A percentile compares a stretch with the other conserved stretches of the same genome.
phyloP scores from a whole-genome alignment of 176 grass and related monocot species.

The Oryza australiensis region DNA sequence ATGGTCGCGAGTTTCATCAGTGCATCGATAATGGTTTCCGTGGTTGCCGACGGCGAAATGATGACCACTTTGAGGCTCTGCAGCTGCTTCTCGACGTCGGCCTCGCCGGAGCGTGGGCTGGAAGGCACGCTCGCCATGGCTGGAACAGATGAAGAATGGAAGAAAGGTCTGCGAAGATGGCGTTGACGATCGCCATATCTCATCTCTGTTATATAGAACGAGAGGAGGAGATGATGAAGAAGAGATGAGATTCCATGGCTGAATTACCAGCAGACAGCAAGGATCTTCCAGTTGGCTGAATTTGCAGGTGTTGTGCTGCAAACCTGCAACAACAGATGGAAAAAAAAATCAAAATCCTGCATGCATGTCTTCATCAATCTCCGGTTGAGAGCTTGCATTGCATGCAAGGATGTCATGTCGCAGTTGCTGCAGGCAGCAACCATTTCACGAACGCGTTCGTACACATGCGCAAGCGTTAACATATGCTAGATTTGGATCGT shows the following conservation, averaged over 20 bases:
- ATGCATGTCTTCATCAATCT: neutral
- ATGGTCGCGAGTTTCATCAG: constrained; percentile 1
- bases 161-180: neutral
- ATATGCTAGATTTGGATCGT: too few species aligned
- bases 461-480: too few species aligned
- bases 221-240: neutral
- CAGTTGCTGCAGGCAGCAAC: too few species aligned
- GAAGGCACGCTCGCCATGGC: constrained; percentile 40
- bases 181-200: neutral
- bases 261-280: constrained; percentile 8
- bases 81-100: constrained; percentile 18
- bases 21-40: neutral
- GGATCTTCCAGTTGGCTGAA: neutral
- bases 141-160: neutral
- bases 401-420: neutral
- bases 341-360: neutral
- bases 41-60: neutral
- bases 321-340: neutral
- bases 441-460: too few species aligned
- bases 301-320: too few species aligned
- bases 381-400: neutral
- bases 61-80: constrained; percentile 7
- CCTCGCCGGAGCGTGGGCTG: neutral
- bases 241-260: neutral
- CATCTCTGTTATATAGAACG: neutral